Evolutionary conservation across 768 basidiomycete genomes (phyloP), one percentile per base, ranked within the genome.

Genomic region (Auricularia heimuer): DNA sequence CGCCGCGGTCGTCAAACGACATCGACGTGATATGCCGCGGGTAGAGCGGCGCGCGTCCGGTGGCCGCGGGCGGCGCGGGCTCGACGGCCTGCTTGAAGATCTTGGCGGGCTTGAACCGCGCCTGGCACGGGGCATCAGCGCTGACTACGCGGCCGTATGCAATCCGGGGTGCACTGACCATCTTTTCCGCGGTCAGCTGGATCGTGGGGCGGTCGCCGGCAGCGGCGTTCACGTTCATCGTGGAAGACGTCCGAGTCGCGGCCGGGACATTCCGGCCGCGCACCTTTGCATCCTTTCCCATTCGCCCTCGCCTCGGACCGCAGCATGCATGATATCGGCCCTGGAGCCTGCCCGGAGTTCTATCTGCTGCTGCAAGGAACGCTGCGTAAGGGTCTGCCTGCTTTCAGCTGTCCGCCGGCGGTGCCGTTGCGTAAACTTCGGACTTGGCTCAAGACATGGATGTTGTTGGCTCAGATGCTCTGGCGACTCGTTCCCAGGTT

Each of bases 1-100:
- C 92, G 1, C 97, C 97, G 72, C 85, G 80, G 73, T 96, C 92
- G 72, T 98, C 96, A 72, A 98, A 98, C 42, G 83, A 82, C 63
- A 98, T 84, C 14, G 92, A 90, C 1, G 93, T 96, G 64, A 95
- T 90, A 71, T 92, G 89, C 66, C 84, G 79, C 58, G 84, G 84
- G 35, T 73, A 71, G 6, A 72, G 51, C 29, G 69, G 71, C 67
- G 74, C 73, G 34, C 81, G 78, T 42, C 81, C 73, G 8, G 81
- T 77, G 29, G 65, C 21, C 39, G 83, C 79, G 2, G 81, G 77
- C 62, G 84, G 78, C 18, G 77, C 76, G 10, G 82, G 77, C 67
- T 94, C 90, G 58, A 93, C 84, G 44, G 90, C 85, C 62, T 73
- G 81, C 71, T 90, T 90, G 81, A 92, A 93, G 67, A 96, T 89